Evolutionary conservation across 2,329 filamentous ascomycete species (phyloP).

Genomic region (Leptoxyphium fumago): DNA sequence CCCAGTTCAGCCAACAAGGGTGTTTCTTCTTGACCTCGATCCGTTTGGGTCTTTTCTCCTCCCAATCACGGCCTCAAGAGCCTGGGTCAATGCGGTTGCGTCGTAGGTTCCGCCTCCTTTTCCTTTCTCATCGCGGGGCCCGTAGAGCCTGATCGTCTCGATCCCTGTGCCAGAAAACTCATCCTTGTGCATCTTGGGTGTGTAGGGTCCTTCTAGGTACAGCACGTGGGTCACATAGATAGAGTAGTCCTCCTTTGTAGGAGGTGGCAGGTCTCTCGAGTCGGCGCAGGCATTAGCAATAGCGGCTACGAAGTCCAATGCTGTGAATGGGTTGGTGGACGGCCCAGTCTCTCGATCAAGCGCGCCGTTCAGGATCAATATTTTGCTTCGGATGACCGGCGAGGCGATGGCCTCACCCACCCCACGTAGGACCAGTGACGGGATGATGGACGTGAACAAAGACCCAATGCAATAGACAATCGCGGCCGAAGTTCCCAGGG

Average conservation of each 20-base stretch:
- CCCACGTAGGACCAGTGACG: slow-evolving; percentile 63
- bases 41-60: slow-evolving; percentile 38
- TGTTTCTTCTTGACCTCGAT: slow-evolving; percentile 44
- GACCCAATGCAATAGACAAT: slow-evolving; percentile 90
- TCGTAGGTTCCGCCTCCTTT: slow-evolving; percentile 53
- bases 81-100: slow-evolving; percentile 55
- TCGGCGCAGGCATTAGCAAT: slow-evolving; percentile 61
- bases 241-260: slow-evolving; percentile 34
- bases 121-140: slow-evolving; percentile 43
- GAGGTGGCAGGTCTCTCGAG: slow-evolving; percentile 35
- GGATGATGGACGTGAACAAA: slow-evolving; percentile 78
- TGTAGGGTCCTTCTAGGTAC: slow-evolving; percentile 56
- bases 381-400: slow-evolving; percentile 48
- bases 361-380: slow-evolving; percentile 72
- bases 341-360: slow-evolving; percentile 80
- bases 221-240: slow-evolving; percentile 73
- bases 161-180: slow-evolving; percentile 55
- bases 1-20: slow-evolving; percentile 24
- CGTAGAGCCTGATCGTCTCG: slow-evolving; percentile 63
- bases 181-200: slow-evolving; percentile 55
- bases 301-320: slow-evolving; percentile 67
- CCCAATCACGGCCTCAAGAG: slow-evolving; percentile 64
- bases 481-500: slow-evolving; percentile 48
- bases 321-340: slow-evolving; percentile 47
- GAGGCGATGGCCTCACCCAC: slow-evolving; percentile 48